Evolutionary conservation across 179 eudicot genomes (phyloP), one percentile per base, ranked within the genome.

Genomic region (Vitellaria paradoxa): DNA sequence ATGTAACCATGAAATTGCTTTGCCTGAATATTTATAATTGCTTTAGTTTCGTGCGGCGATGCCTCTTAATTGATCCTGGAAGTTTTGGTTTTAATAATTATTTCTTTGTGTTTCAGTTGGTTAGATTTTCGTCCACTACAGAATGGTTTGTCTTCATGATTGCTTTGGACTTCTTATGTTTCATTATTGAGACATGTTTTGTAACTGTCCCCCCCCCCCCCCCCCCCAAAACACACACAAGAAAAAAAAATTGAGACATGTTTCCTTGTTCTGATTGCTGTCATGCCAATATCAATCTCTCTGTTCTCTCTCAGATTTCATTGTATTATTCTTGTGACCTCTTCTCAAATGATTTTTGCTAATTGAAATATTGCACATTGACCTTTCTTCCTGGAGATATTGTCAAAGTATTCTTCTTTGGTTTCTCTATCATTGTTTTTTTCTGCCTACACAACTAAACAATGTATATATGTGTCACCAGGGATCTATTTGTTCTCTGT

Each of bases 261-360:
- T 53, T 21, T 69, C 20, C 40, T 57, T 18, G 49, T 21, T 45
- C 52, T 73, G 42, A 20, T 73, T 61, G 77, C 23, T 74, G 42
- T 70, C 7, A 70, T 52, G 42, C 24, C 55, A 20, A n/a, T 15
- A 73, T 2, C 42, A 66, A 73, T 60, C 67, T 73, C 67, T n/a
- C 67, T 21, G 23, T 73, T 60, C 63, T 40, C 7, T 20, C 9
- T 59, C 18, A n/a, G 76, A 40, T 60, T 42, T 56, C 66, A 40
- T 40, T 20, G 42, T 73, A 21, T 42, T 73, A 42, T 20, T 47
- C 40, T 18, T 20, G 18, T 12, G 17, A 40, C 53, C 18, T 10
- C 13, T 24, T 60, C 42, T 62, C 23, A 23, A 62, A 47, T 62
- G 68, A 13, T 74, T 68, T 68, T 47, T 74, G 47, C 40, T 14